A percentile compares a stretch with the other conserved stretches of the same genome.
Evolutionary conservation across 78 protist genomes (phyloP).

Genomic region (Dictyostelium purpureum): DNA sequence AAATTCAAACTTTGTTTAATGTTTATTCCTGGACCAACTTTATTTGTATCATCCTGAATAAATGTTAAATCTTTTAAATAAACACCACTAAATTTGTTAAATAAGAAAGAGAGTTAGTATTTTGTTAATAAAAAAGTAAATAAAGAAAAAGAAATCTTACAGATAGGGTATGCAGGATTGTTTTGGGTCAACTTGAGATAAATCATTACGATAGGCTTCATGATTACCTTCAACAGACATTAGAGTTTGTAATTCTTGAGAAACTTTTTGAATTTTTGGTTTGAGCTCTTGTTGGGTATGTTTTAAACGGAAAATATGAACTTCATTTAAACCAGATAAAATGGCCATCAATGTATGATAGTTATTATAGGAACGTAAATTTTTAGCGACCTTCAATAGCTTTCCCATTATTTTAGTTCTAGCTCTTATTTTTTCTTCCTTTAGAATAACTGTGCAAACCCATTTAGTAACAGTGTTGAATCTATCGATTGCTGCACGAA

Average conservation of each 20-base stretch:
- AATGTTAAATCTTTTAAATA: conserved; percentile 72
- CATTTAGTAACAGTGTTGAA: conserved; percentile 56
- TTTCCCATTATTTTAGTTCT: conserved; percentile 58
- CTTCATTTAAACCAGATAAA: conserved; percentile 61
- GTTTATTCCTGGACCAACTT: conserved; percentile 25
- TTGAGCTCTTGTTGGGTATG: conserved; percentile 39
- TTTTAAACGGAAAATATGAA: conserved; percentile 35
- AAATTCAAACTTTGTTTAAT: conserved; percentile 51
- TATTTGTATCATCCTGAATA: conserved; percentile 45
- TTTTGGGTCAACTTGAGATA: conserved; percentile 20
- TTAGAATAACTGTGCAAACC: conserved; percentile 58
- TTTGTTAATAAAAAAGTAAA: neutral
- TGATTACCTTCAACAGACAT: conserved; percentile 78
- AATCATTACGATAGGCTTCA: conserved; percentile 57
- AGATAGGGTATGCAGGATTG: conserved; percentile 70
- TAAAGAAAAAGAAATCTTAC: neutral
- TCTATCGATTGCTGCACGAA: conserved; percentile 72
- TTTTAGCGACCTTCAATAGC: conserved; percentile 56
- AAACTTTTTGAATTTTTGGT: conserved; percentile 52
- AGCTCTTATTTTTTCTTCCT: conserved; percentile 60
- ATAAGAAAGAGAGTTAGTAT: neutral
- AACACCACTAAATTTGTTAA: conserved; percentile 25
- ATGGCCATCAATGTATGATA: conserved; percentile 71
- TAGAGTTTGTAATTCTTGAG: conserved; percentile 47
- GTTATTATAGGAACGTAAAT: conserved; percentile 22